Percentiles rank a stretch among this genome's conserved stretches.
Conservation (phyloP, 306 rosid species). For the Fragaria ananassa region DNA sequence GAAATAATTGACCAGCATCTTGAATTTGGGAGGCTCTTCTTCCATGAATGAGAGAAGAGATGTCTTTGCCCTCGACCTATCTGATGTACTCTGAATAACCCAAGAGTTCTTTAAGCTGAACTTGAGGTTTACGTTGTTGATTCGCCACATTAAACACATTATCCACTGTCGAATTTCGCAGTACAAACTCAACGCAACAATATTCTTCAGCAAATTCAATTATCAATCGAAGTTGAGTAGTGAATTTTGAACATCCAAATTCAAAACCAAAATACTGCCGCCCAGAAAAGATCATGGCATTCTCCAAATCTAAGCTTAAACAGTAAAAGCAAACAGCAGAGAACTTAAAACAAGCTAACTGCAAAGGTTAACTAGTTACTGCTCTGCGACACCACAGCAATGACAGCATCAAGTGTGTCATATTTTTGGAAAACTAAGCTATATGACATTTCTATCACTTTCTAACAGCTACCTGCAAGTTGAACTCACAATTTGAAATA, state of each 20-base stretch:
- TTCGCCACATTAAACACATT: not conserved
- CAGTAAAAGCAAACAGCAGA: not conserved
- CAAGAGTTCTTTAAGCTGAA: not conserved
- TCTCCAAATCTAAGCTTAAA: not conserved
- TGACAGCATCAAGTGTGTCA: not conserved
- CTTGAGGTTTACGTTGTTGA: not conserved
- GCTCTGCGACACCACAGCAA: not conserved
- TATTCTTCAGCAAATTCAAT: not conserved
- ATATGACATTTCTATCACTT: constrained; percentile 25
- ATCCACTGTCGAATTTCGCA: not conserved
- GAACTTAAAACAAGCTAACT: not conserved
- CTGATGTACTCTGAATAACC: not conserved
- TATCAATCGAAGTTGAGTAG: not conserved
- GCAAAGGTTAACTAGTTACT: not conserved
- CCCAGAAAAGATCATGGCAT: not conserved
- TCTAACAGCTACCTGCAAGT: constrained; percentile 66
- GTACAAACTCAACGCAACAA: not conserved
- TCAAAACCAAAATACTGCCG: not conserved
- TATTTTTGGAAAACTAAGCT: not conserved
- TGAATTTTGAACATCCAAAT: not conserved
- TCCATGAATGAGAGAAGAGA: not conserved
- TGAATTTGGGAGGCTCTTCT: not conserved
- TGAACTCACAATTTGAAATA: constrained; percentile 3
- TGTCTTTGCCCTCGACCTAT: not conserved
- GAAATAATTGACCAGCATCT: not conserved